Percentiles rank a stretch among this genome's conserved stretches.
These are phyloP conservation scores for Sedum album DNA, from an alignment of 164 flowering plant genomes.

Conservation along the genomic window DNA sequence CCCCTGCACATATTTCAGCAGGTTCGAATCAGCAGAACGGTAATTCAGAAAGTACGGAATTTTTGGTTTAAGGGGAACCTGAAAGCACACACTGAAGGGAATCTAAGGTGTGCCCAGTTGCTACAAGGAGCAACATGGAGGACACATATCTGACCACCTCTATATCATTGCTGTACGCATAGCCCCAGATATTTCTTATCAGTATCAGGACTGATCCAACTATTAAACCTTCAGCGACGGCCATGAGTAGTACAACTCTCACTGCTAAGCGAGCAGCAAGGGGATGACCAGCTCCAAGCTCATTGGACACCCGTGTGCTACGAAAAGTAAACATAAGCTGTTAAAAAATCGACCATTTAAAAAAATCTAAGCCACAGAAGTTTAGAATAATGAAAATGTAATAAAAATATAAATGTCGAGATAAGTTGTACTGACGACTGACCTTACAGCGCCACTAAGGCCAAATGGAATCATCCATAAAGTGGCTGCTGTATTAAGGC, in stretches of 20 bases:
- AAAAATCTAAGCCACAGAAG: not conserved
- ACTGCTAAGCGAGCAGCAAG: conserved; percentile 30
- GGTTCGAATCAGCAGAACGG: not conserved
- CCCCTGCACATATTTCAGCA: conserved; percentile 22
- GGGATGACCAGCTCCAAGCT: conserved; percentile 46
- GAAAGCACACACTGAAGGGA: too few relatives aligned
- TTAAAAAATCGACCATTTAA: too few relatives aligned
- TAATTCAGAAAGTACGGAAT: too few relatives aligned
- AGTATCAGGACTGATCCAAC: conserved; percentile 15
- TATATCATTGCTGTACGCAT: conserved; percentile 26
- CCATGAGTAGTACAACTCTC: conserved; percentile 20
- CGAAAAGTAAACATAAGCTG: not conserved
- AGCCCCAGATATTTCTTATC: conserved; percentile 9
- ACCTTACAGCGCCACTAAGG: conserved; percentile 7
- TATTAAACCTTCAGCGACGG: conserved; percentile 16
- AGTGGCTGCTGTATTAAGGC: conserved; percentile 3
- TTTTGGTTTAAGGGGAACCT: too few relatives aligned
- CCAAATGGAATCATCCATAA: conserved; percentile 7
- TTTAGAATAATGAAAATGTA: not conserved
- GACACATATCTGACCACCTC: conserved; percentile 23
- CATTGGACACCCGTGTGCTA: conserved; percentile 56
- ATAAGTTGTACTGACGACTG: not conserved
- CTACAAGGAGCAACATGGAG: conserved; percentile 30
- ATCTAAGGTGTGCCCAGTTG: conserved; percentile 27
- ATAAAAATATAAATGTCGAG: not conserved